Percentiles rank a stretch among this genome's conserved stretches.
Conservation (phyloP, 805 yeast species). For the Candida nanaspora region DNA sequence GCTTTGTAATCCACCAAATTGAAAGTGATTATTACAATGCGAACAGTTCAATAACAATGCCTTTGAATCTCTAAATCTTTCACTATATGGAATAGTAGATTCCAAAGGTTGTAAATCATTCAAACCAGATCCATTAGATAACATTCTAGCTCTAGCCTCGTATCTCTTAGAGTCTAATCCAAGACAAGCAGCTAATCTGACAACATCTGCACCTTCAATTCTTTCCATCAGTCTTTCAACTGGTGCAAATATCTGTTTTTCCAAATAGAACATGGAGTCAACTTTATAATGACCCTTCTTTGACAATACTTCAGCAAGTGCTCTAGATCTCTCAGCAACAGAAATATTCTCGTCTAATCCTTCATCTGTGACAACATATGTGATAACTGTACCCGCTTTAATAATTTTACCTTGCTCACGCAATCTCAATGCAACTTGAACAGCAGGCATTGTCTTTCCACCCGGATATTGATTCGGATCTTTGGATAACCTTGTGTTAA, state of each 20-base stretch:
- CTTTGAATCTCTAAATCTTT: slow-evolving; percentile 66
- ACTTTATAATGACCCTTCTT: slow-evolving; percentile 48
- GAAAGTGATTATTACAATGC: slow-evolving; percentile 49
- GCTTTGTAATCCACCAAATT: slow-evolving; percentile 68
- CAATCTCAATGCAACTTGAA: slow-evolving; percentile 82
- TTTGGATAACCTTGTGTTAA: slow-evolving; percentile 83
- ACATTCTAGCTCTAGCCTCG: slow-evolving; percentile 35
- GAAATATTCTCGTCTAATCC: slow-evolving; percentile 25
- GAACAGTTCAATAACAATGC: slow-evolving; percentile 51
- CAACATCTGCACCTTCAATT: slow-evolving; percentile 80
- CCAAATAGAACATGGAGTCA: slow-evolving; percentile 75
- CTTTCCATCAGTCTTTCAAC: slow-evolving; percentile 80
- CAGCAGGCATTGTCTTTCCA: slow-evolving; percentile 73
- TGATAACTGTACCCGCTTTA: slow-evolving; percentile 83
- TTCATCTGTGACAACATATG: slow-evolving; percentile 67
- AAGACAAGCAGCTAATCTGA: slow-evolving; percentile 66
- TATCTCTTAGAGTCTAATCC: slow-evolving; percentile 71
- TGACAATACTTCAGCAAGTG: slow-evolving; percentile 64
- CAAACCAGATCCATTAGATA: slow-evolving; percentile 23
- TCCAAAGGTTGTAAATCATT: slow-evolving; percentile 67
- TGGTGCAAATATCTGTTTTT: slow-evolving; percentile 85
- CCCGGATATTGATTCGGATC: slow-evolving; percentile 84
- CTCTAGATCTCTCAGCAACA: slow-evolving; percentile 77
- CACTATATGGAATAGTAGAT: slow-evolving; percentile 71
- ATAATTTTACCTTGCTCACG: slow-evolving; percentile 79